Percentiles rank a stretch among this genome's conserved stretches.
These are phyloP conservation scores for Pythium rishiriense DNA, from an alignment of 352 stramenopile species.

Conservation along the genomic window DNA sequence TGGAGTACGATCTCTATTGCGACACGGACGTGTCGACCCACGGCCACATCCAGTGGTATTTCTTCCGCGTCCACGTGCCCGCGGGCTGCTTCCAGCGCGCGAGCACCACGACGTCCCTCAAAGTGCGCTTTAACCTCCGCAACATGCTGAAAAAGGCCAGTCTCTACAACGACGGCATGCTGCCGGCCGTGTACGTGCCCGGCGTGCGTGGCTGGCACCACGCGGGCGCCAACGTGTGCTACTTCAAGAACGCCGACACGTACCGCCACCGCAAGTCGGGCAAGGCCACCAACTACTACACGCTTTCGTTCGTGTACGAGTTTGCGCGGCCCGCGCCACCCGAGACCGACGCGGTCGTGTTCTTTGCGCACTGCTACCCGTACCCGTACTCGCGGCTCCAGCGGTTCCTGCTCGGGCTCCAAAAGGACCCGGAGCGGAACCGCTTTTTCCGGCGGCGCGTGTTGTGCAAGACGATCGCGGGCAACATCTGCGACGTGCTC, in stretches of 20 bases:
- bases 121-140: conserved; percentile 81
- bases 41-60: conserved; percentile 90
- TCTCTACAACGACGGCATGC: conserved; percentile 88
- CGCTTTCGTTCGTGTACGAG: conserved; percentile 78
- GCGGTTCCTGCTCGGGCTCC: conserved; percentile 45
- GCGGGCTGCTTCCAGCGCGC: conserved; percentile 6
- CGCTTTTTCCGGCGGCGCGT: conserved; percentile 55
- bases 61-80: conserved; percentile 60
- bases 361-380: conserved; percentile 83
- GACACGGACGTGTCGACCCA: conserved; percentile 70
- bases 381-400: conserved; percentile 86
- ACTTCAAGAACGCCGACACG: conserved; percentile 77
- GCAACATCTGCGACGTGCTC: conserved; percentile 87
- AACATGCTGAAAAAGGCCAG: conserved; percentile 88
- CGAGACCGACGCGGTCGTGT: conserved; percentile 35
- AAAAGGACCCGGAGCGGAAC: conserved; percentile 53
- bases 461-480: conserved; percentile 81
- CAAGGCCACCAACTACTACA: conserved; percentile 60
- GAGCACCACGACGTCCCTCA: conserved; percentile 1
- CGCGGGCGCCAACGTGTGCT: conserved; percentile 74
- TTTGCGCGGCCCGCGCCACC: conserved; percentile 28
- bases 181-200: conserved; percentile 66
- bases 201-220: conserved; percentile 66
- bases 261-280: conserved; percentile 58
- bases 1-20: conserved; percentile 78